Evolutionary conservation across 352 stramenopile species (phyloP).

Genomic region (Phytophthora litchii): DNA sequence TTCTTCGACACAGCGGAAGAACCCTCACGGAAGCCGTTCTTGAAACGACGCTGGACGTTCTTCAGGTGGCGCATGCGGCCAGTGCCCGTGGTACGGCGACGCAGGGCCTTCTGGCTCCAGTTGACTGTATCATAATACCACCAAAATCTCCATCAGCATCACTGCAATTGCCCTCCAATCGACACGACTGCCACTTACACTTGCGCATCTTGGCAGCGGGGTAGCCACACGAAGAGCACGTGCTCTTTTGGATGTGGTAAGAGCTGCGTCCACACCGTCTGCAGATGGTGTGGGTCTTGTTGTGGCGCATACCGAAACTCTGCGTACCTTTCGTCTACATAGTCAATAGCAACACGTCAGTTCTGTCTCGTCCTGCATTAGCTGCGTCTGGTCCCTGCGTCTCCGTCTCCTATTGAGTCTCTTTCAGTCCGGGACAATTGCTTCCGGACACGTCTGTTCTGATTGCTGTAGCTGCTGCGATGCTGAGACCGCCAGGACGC

Average conservation of each 20-base stretch:
- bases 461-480: constrained; percentile 20
- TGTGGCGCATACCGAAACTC: constrained; percentile 99
- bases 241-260: constrained; percentile 99
- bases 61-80: constrained; percentile 99
- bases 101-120: constrained; percentile 98
- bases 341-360: constrained; percentile 32
- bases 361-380: constrained; percentile 10
- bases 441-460: constrained; percentile 7
- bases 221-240: constrained; percentile 99
- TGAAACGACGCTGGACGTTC: constrained; percentile 98
- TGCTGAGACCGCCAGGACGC: background rate
- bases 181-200: constrained; percentile 60
- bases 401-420: constrained; percentile 6
- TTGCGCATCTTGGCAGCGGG: constrained; percentile 97
- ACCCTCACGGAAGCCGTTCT: constrained; percentile 99
- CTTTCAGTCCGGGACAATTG: background rate
- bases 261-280: constrained; percentile 98
- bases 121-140: constrained; percentile 73
- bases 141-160: constrained; percentile 1
- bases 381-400: constrained; percentile 5
- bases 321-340: constrained; percentile 99
- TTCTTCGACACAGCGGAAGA: constrained; percentile 88
- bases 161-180: constrained; percentile 1
- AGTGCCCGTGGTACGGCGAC: constrained; percentile 95
- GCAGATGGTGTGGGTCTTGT: constrained; percentile 99